Evolutionary conservation across 805 yeast species (phyloP).

Genomic region (Schizosaccharomyces pombe): DNA sequence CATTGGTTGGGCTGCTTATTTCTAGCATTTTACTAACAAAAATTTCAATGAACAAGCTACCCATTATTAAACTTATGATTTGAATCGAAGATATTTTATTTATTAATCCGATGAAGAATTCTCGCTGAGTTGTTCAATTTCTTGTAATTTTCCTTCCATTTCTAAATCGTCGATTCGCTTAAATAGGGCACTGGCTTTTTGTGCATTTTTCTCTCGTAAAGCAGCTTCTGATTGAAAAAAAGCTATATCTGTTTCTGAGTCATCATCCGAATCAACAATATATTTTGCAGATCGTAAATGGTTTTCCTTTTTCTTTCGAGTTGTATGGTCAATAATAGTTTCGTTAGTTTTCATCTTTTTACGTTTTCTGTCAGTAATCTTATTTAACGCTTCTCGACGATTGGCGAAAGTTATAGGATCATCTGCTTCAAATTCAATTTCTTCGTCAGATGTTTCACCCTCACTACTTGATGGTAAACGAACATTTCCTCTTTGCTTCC

Average conservation of each 20-base stretch:
- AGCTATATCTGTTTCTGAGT: not conserved
- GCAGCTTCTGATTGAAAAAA: slow-evolving; percentile 3
- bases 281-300: not conserved
- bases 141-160: no score
- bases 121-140: not conserved
- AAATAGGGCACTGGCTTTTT: no score
- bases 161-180: no score
- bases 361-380: not conserved
- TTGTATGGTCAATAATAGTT: not conserved
- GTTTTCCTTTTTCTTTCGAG: not conserved
- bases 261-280: slow-evolving; percentile 5
- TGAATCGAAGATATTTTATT: not conserved
- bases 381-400: not conserved
- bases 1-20: slow-evolving; percentile 71
- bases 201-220: not conserved
- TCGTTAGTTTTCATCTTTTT: not conserved
- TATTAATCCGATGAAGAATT: not conserved
- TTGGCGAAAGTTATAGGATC: not conserved
- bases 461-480: not conserved
- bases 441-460: not conserved
- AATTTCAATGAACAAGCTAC: no score
- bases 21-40: not conserved
- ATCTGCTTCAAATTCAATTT: not conserved
- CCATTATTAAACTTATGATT: not conserved
- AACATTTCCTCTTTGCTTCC: not conserved